A percentile compares a stretch with the other conserved stretches of the same genome.
Evolutionary conservation across 306 rosid species (phyloP).

Genomic region (Vigna nakashimae): DNA sequence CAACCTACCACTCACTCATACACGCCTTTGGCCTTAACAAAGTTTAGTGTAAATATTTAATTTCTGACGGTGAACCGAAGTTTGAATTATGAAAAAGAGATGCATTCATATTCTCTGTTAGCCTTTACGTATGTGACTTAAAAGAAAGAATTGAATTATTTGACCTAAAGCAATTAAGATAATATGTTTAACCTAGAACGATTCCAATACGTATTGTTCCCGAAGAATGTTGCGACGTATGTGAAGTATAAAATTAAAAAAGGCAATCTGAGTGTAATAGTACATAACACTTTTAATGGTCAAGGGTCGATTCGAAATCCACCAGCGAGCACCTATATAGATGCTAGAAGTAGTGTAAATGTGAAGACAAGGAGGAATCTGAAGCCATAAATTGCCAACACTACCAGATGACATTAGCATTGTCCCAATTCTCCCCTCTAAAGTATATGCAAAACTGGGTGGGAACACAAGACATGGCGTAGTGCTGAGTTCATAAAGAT

Average conservation of each 20-base stretch:
- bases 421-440: conserved; percentile 50
- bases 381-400: conserved; percentile 55
- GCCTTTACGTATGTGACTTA: background rate
- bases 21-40: too few relatives aligned
- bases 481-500: conserved; percentile 43
- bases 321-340: conserved; percentile 31
- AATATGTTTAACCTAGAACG: conserved; percentile 9
- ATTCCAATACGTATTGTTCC: conserved; percentile 21
- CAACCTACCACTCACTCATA: too few relatives aligned
- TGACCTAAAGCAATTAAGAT: background rate
- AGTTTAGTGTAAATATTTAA: too few relatives aligned
- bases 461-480: conserved; percentile 51
- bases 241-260: conserved; percentile 10
- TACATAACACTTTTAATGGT: conserved; percentile 32
- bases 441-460: conserved; percentile 53
- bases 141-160: background rate
- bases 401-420: conserved; percentile 55
- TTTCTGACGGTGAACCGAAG: too few relatives aligned
- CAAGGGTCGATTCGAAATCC: conserved; percentile 34
- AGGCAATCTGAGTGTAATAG: background rate
- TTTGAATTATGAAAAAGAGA: too few relatives aligned
- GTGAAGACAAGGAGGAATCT: conserved; percentile 52
- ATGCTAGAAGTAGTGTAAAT: conserved; percentile 48
- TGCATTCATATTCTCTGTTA: too few relatives aligned
- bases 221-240: conserved; percentile 16